These are phyloP conservation scores for Mycena rebaudengoi DNA, from an alignment of 768 basidiomycete species.

Conservation along the genomic window DNA sequence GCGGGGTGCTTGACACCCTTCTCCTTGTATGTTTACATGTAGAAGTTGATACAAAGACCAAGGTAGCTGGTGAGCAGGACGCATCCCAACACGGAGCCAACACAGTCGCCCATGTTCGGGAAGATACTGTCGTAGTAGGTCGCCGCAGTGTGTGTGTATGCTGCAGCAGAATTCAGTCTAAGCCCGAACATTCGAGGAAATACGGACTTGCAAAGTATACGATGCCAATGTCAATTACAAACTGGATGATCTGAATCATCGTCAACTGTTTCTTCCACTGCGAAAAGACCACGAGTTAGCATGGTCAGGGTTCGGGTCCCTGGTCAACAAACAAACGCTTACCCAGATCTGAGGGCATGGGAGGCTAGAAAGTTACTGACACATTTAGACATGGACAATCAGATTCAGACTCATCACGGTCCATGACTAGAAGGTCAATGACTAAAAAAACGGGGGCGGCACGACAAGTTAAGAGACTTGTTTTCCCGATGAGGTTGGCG, in stretches of 20 bases:
- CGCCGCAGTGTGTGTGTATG: constrained; percentile 84
- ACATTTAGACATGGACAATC: constrained; percentile 96
- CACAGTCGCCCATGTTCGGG: constrained; percentile 85
- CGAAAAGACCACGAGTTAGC: neutral
- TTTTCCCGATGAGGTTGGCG: constrained; percentile 92
- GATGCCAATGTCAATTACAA: constrained; percentile 88
- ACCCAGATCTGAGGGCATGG: constrained; percentile 82
- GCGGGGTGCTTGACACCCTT: too few species aligned
- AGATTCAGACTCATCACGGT: constrained; percentile 92
- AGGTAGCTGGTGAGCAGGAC: constrained; percentile 90
- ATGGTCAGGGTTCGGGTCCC: neutral
- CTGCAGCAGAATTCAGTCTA: constrained; percentile 37
- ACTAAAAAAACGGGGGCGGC: neutral
- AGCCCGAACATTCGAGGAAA: neutral
- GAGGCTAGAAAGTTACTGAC: constrained; percentile 55
- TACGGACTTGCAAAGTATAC: constrained; percentile 96
- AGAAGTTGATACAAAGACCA: constrained; percentile 95
- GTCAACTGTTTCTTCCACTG: constrained; percentile 99
- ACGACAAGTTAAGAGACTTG: constrained; percentile 77
- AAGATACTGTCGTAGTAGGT: constrained; percentile 64
- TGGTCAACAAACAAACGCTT: constrained; percentile 33
- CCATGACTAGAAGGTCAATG: constrained; percentile 77
- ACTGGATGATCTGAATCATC: constrained; percentile 95
- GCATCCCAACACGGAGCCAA: constrained; percentile 93
- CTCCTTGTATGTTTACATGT: constrained; percentile 84